A percentile compares a stretch with the other conserved stretches of the same genome.
phyloP scores from a whole-genome alignment of 2,329 filamentous ascomycete genomes.

The Fusarium pseudograminearum region DNA sequence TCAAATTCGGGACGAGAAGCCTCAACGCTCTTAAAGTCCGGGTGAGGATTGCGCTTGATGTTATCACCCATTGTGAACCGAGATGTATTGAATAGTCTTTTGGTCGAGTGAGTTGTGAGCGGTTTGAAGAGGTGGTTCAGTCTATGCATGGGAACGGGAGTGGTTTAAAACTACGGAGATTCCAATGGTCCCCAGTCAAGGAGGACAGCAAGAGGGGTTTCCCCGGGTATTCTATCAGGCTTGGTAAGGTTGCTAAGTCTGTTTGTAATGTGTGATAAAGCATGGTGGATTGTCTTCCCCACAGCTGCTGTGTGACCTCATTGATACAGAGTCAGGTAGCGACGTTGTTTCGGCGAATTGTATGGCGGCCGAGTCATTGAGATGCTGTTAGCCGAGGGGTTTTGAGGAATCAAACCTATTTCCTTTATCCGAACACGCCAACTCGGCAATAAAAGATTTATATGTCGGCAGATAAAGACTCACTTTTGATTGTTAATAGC shows the following conservation, averaged over 20 bases:
- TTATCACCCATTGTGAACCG: constrained; percentile 48
- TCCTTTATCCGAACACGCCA: too few relatives aligned
- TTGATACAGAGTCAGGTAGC: constrained; percentile 22
- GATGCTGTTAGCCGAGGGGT: neutral
- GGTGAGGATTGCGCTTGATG: constrained; percentile 68
- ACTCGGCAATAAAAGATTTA: neutral
- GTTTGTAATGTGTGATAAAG: constrained; percentile 41
- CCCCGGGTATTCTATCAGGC: constrained; percentile 7
- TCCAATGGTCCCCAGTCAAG: neutral
- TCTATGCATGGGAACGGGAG: neutral
- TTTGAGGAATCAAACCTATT: neutral
- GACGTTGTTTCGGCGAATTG: neutral
- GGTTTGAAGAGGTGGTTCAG: constrained; percentile 8
- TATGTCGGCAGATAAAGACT: neutral
- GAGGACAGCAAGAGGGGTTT: constrained; percentile 8
- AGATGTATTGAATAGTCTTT: constrained; percentile 19
- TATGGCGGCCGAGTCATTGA: neutral
- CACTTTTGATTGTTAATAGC: neutral
- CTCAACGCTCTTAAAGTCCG: constrained; percentile 81
- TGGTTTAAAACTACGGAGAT: constrained; percentile 21
- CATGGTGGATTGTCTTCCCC: constrained; percentile 30
- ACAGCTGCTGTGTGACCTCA: constrained; percentile 22
- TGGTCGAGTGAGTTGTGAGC: constrained; percentile 10
- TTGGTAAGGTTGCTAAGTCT: constrained; percentile 14
- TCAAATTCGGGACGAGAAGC: constrained; percentile 73